A percentile compares a stretch with the other conserved stretches of the same genome.
Evolutionary conservation across 306 rosid genomes (phyloP).

Genomic region (Fragaria ananassa): DNA sequence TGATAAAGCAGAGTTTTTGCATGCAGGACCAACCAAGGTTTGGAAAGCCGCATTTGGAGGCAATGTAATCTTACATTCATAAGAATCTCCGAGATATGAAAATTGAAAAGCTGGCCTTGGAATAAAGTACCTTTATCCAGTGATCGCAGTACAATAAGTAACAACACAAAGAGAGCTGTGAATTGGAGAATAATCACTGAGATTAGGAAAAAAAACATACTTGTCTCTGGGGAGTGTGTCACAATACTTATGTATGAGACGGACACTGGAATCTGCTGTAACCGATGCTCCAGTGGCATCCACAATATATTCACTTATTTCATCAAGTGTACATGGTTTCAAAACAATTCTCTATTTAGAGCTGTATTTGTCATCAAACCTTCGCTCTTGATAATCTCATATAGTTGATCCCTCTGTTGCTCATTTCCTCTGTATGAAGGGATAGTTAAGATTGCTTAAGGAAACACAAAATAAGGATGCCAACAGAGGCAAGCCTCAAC

Average conservation of each 20-base stretch:
- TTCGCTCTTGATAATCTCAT: slow-evolving; percentile 72
- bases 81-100: slow-evolving; percentile 42
- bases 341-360: slow-evolving; percentile 39
- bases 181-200: slow-evolving; percentile 13
- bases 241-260: slow-evolving; percentile 61
- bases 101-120: slow-evolving; percentile 52
- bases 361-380: slow-evolving; percentile 65
- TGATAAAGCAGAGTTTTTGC: slow-evolving; percentile 52
- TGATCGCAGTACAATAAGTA: slow-evolving; percentile 18
- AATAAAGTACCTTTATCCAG: slow-evolving; percentile 49
- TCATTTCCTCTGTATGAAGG: slow-evolving; percentile 64
- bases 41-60: slow-evolving; percentile 83
- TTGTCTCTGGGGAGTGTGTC: slow-evolving; percentile 61
- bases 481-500: background rate
- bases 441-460: background rate
- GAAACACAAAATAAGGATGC: slow-evolving; percentile 7
- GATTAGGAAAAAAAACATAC: slow-evolving; percentile 41
- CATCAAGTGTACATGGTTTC: slow-evolving; percentile 33
- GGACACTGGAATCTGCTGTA: slow-evolving; percentile 63
- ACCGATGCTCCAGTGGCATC: slow-evolving; percentile 72
- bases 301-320: slow-evolving; percentile 47
- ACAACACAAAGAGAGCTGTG: background rate
- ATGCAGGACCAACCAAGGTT: slow-evolving; percentile 56
- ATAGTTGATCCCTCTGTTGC: slow-evolving; percentile 69
- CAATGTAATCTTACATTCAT: slow-evolving; percentile 50